Evolutionary conservation across 1,139 yeast genomes (phyloP).

Genomic region (Magnusiomyces fungicola): DNA sequence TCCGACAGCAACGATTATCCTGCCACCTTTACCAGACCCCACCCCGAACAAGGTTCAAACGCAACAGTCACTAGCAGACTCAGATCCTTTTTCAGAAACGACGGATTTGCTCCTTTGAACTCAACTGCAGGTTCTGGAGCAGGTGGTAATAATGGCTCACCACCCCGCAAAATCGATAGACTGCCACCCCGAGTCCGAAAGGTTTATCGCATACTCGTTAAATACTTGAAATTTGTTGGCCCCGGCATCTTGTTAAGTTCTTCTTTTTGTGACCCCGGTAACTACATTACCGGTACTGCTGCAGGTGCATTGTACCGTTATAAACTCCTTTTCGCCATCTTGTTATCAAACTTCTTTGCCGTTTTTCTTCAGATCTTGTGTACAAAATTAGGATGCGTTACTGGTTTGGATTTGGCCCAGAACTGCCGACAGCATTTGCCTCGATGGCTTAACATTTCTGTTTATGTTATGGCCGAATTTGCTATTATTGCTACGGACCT

Average conservation of each 20-base stretch:
- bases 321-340: conserved; percentile 56
- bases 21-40: background rate
- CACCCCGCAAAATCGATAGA: background rate
- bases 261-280: conserved; percentile 83
- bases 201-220: conserved; percentile 20
- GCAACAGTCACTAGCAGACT: background rate
- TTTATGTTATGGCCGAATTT: conserved; percentile 67
- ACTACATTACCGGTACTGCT: conserved; percentile 36
- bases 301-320: conserved; percentile 68
- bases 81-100: background rate
- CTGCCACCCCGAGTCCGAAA: background rate
- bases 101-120: background rate
- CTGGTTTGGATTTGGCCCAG: conserved; percentile 70
- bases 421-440: conserved; percentile 61
- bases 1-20: background rate
- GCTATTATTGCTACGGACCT: conserved; percentile 82
- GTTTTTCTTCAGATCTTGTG: conserved; percentile 66
- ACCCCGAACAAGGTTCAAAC: background rate
- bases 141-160: background rate
- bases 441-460: conserved; percentile 44
- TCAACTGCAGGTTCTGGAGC: background rate
- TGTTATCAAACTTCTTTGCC: conserved; percentile 64
- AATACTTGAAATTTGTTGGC: conserved; percentile 58
- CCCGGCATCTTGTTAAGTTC: conserved; percentile 74
- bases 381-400: conserved; percentile 70